Evolutionary conservation across 257 asterid genomes (phyloP), one percentile per base, ranked within the genome.

Genomic region (Przewalskia tangutica): DNA sequence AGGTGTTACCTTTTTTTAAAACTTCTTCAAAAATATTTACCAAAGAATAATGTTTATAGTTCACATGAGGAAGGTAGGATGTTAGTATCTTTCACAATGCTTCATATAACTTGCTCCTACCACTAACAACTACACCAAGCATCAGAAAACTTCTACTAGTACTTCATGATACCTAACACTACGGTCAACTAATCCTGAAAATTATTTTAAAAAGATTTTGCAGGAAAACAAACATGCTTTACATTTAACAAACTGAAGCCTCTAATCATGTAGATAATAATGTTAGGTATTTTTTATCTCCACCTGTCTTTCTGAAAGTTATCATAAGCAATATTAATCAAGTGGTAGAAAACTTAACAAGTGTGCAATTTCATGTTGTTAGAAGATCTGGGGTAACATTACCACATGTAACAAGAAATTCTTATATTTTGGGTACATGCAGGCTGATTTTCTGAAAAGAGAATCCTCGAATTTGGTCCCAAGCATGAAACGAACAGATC

Each of bases 391-490:
- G 54, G 23, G 55, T 7, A 44, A 44, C 16, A 60, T 27, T 80
- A 60, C 46, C 46, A 60, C 11, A 23, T 11, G 56, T 23, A 36
- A 20, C 17, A 62, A 34, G 14, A 56, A 32, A 63, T 17, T 63
- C 55, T 16, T 51, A 55, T 81, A 8, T 65, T 20, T 67, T 56
- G 60, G 48, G 40, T 83, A 79, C 70, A n/a, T 80, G 79, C 90
- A 93, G 97, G 90, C 51, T 83, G 91, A 80, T 75, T 83, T 82
- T 54, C 83, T 71, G 32, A 62, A 81, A 44, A 83, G 56, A 55
- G 88, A 82, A 16, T 79, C 88, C 65, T 71, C 67, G 9, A 77
- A 81, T 77, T 58, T 91, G 66, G 90, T 83, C 40, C 63, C 86
- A 67, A 86, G 83, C 85, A 50, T 86, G 68, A 70, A 85, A 71